phyloP scores from a whole-genome alignment of 2,329 filamentous ascomycete genomes.

The Dothistroma septosporum region DNA sequence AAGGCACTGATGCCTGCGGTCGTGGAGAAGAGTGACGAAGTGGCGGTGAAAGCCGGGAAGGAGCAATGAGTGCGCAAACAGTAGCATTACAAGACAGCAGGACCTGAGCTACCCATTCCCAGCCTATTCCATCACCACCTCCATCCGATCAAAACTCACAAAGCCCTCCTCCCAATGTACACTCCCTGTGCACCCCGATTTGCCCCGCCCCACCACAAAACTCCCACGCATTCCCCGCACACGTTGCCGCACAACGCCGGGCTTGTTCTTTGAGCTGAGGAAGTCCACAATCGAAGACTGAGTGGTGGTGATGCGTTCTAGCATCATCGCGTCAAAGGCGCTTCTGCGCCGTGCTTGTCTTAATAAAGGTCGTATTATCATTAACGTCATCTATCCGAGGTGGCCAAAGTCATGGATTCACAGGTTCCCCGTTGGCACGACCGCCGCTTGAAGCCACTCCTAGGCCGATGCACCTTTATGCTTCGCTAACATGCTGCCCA shows the following conservation, averaged over 20 bases:
- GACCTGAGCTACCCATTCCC: background rate
- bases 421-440: background rate
- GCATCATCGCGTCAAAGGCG: too few relatives aligned
- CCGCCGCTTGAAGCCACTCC: background rate
- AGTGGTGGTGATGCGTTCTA: too few relatives aligned
- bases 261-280: too few relatives aligned
- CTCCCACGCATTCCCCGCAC: background rate
- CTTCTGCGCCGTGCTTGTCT: too few relatives aligned
- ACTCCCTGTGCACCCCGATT: background rate
- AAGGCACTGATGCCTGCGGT: background rate
- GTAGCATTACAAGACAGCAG: background rate
- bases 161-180: background rate
- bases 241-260: background rate
- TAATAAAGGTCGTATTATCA: slow-evolving; percentile 5
- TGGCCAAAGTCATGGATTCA: background rate
- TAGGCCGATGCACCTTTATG: background rate
- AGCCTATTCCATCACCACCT: background rate
- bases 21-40: background rate
- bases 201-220: background rate
- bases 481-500: background rate
- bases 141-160: background rate
- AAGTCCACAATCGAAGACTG: too few relatives aligned
- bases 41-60: background rate
- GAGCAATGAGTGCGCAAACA: background rate
- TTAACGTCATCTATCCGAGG: slow-evolving; percentile 6